Evolutionary conservation across 73 alveolate genomes (phyloP), one percentile per base, ranked within the genome.

Genomic region (Paramecium sonneborni): DNA sequence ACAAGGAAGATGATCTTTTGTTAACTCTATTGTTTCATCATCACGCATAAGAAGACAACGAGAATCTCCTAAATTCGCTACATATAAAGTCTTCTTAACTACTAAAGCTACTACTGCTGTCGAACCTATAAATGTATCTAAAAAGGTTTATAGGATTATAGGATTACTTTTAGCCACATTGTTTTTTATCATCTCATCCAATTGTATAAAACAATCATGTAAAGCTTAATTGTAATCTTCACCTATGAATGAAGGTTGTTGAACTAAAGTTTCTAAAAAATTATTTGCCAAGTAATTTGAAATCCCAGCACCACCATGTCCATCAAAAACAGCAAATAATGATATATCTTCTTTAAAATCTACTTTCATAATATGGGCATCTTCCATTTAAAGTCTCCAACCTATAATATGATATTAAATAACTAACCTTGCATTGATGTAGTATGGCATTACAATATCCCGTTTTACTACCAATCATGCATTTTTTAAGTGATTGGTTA

Each of bases 31-130:
- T 7, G 82, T 91, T 32, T 85, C 88, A n/a, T 58, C 94, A 90
- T 90, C 93, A 2, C 92, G 5, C 68, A 39, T 38, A 7, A 90
- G 82, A 20, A 90, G 70, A 32, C 93, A 84, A n/a, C 94, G 56
- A 44, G 94, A 79, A 43, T 90, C 95, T 11, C 95, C 95, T 44
- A 70, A 74, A 62, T 90, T 90, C 1, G 95, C 95, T 6, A 90
- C 93, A 24, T 90, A 90, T 8, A 90, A 38, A 14, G 85, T 85
- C 21, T 85, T 85, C 55, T 90, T 34, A 15, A 34, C 93, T 7
- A 90, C 48, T 37, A 90, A 90, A 52, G 93, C 70, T 12, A 90
- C 95, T 7, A 90, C 85, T 28, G 95, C 92, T 58, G 91, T 52
- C 23, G 93, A 90, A 20, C 95, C 95, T 4, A 68, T 39, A 24